Percentiles rank a stretch among this genome's conserved stretches.
Conservation (phyloP, 495 filamentous ascomycete genomes). For the Xylaria longipes region DNA sequence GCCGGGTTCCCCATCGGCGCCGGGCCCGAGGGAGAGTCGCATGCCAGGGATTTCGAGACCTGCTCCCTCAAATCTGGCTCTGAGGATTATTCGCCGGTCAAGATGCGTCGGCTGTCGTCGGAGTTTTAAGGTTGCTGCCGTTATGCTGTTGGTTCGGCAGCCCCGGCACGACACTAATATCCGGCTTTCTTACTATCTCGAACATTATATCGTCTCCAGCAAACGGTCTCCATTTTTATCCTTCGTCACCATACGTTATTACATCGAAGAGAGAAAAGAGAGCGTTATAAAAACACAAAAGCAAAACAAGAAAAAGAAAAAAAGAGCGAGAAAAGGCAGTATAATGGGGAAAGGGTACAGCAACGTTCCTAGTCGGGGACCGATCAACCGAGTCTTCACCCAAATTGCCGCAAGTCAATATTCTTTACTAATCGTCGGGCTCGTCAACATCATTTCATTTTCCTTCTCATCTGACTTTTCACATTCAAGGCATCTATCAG, state of each 20-base stretch:
- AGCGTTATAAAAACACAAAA: not conserved
- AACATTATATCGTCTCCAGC: not conserved
- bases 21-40: slow-evolving; percentile 46
- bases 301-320: not conserved
- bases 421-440: not conserved
- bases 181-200: not conserved
- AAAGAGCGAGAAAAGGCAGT: not conserved
- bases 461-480: not conserved
- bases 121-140: slow-evolving; percentile 8
- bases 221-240: not conserved
- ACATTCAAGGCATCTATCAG: not conserved
- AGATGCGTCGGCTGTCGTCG: slow-evolving; percentile 11
- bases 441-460: not conserved
- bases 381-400: not conserved
- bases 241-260: not conserved
- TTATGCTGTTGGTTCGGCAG: not conserved
- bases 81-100: not conserved
- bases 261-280: not conserved
- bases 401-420: not conserved
- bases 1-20: slow-evolving; percentile 51
- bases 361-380: not conserved
- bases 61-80: slow-evolving; percentile 32
- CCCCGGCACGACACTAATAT: too few species aligned
- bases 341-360: not conserved
- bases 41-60: slow-evolving; percentile 33